phyloP scores from a whole-genome alignment of 2,329 filamentous ascomycete genomes.

The Pestalotiopsis sp. region DNA sequence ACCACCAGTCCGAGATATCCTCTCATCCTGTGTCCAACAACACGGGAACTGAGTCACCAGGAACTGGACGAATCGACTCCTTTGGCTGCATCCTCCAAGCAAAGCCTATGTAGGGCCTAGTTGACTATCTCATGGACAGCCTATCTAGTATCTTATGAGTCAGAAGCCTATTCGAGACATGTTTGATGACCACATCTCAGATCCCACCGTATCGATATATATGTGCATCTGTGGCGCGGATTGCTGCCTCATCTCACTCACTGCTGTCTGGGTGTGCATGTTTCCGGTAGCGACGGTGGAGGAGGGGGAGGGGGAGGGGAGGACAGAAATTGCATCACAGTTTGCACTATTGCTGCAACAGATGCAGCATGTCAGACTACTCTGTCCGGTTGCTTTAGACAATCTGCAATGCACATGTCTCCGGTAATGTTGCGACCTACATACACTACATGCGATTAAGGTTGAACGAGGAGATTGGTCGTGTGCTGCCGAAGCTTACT shows the following conservation, averaged over 20 bases:
- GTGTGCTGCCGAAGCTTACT: neutral
- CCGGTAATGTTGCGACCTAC: neutral
- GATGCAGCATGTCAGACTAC: neutral
- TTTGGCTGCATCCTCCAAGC: neutral
- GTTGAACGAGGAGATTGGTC: neutral
- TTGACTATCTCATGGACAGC: neutral
- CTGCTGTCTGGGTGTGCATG: neutral
- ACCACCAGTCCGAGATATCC: neutral
- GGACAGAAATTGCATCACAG: neutral
- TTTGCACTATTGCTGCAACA: neutral
- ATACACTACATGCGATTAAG: neutral
- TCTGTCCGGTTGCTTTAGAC: neutral
- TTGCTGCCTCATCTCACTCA: neutral
- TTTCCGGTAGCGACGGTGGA: neutral
- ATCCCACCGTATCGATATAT: neutral
- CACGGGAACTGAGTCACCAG: neutral
- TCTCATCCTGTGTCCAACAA: neutral
- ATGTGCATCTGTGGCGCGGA: neutral
- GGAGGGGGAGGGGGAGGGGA: neutral
- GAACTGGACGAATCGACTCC: neutral
- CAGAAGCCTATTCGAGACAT: neutral
- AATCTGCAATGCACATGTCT: neutral
- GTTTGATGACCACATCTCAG: neutral
- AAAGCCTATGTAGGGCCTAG: neutral
- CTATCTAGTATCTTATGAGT: neutral